phyloP scores from a whole-genome alignment of 768 basidiomycete genomes.

The Gautieria morchelliformis region DNA sequence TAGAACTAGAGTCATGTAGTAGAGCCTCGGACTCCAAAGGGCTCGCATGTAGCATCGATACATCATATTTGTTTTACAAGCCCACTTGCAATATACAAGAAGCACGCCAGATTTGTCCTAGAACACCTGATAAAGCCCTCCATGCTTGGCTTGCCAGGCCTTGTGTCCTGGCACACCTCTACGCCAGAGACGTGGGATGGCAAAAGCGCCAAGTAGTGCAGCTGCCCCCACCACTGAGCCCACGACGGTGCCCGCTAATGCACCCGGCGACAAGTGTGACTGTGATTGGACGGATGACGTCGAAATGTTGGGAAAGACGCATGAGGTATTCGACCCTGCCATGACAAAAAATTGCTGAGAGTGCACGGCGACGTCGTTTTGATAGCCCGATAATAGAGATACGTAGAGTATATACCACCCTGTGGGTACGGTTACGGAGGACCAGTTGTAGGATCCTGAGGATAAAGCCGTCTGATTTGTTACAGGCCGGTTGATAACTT shows the following conservation, averaged over 20 bases:
- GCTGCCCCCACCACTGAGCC: constrained; percentile 16
- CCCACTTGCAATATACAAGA: neutral
- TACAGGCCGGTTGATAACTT: constrained; percentile 17
- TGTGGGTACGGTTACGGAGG: constrained; percentile 22
- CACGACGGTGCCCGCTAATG: constrained; percentile 18
- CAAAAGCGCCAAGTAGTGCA: constrained; percentile 17
- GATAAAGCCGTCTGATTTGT: constrained; percentile 18
- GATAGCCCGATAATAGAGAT: constrained; percentile 2
- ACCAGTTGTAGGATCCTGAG: constrained; percentile 19
- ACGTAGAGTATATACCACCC: constrained; percentile 26
- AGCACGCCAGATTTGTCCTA: neutral
- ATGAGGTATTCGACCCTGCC: constrained; percentile 14
- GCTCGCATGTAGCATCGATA: neutral
- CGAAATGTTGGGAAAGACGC: constrained; percentile 2
- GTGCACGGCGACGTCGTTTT: constrained; percentile 6
- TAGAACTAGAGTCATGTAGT: constrained; percentile 2
- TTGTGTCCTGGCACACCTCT: constrained; percentile 10
- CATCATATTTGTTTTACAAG: neutral
- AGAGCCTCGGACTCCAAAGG: neutral
- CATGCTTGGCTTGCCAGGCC: constrained; percentile 10
- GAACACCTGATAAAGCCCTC: constrained; percentile 14
- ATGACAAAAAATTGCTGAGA: constrained; percentile 25
- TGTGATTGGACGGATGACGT: constrained; percentile 1
- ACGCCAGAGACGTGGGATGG: constrained; percentile 16
- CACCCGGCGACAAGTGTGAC: constrained; percentile 11